These are phyloP conservation scores for Zanthoxylum bungeanum DNA, from an alignment of 345 rosid species.

Conservation along the genomic window DNA sequence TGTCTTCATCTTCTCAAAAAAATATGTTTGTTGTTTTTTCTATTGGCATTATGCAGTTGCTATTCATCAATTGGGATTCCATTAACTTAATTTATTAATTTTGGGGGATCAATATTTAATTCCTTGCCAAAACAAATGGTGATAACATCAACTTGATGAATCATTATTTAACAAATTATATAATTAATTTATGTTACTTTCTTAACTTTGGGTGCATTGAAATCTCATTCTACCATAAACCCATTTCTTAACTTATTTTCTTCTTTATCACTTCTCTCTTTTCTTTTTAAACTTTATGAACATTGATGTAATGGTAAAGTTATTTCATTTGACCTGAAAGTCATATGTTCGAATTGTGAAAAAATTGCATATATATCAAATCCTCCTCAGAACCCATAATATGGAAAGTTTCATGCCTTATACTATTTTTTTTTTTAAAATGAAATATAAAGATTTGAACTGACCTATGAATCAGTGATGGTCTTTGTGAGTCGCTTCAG, in stretches of 20 bases:
- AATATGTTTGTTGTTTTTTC: conserved; percentile 34
- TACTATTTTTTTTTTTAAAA: background rate
- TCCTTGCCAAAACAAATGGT: conserved; percentile 18
- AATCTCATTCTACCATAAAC: conserved; percentile 3
- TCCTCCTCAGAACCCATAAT: too few relatives aligned
- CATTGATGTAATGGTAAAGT: too few relatives aligned
- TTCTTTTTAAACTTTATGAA: too few relatives aligned
- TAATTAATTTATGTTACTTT: background rate
- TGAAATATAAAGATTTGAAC: background rate
- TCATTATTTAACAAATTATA: background rate
- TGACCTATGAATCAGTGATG: background rate
- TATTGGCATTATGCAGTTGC: conserved; percentile 24
- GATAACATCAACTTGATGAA: conserved; percentile 20
- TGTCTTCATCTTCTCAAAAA: conserved; percentile 29
- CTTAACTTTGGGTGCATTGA: conserved; percentile 3
- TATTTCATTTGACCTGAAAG: too few relatives aligned
- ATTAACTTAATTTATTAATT: conserved; percentile 5
- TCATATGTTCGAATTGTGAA: too few relatives aligned
- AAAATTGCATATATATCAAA: too few relatives aligned
- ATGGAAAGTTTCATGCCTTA: too few relatives aligned
- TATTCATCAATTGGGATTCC: conserved; percentile 28
- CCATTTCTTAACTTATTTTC: too few relatives aligned
- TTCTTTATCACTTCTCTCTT: too few relatives aligned
- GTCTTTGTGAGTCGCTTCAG: background rate
- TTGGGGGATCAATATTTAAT: conserved; percentile 34